Evolutionary conservation across 106 monocot genomes (phyloP).

Genomic region (Posidonia australis): DNA sequence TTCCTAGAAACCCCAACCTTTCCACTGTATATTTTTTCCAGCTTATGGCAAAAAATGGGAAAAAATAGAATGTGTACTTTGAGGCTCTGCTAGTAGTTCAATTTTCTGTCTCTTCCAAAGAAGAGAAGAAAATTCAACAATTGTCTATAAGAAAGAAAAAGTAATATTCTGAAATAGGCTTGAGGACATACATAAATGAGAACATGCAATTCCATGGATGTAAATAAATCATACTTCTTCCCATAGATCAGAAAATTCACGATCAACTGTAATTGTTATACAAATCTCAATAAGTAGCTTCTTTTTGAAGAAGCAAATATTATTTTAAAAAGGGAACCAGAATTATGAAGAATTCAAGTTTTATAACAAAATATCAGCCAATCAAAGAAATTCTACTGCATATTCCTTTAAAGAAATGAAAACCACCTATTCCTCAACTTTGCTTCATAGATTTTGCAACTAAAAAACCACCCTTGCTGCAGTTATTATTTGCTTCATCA

Average conservation of each 20-base stretch:
- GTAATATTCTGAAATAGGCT: background rate
- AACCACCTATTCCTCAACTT: no score
- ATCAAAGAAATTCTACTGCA: no score
- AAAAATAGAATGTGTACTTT: constrained; percentile 33
- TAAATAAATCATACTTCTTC: constrained; percentile 1
- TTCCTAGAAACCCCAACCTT: constrained; percentile 53
- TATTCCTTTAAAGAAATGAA: no score
- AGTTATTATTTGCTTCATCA: constrained; percentile 33
- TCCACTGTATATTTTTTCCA: constrained; percentile 50
- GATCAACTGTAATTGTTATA: background rate
- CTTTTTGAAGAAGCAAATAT: no score
- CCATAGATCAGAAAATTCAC: background rate
- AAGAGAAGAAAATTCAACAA: background rate
- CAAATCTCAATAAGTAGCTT: no score
- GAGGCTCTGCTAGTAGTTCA: constrained; percentile 34
- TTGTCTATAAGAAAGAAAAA: no score
- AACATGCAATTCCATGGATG: background rate
- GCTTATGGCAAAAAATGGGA: constrained; percentile 46
- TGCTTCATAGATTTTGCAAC: no score
- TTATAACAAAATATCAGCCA: background rate
- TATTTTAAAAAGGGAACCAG: no score
- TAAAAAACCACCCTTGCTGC: constrained; percentile 30
- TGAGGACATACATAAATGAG: background rate
- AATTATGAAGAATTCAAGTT: background rate
- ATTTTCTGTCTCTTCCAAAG: constrained; percentile 41